Base-by-base conservation (phyloP, 768 basidiomycete species). In the Hygrophoropsis aurantiaca region DNA sequence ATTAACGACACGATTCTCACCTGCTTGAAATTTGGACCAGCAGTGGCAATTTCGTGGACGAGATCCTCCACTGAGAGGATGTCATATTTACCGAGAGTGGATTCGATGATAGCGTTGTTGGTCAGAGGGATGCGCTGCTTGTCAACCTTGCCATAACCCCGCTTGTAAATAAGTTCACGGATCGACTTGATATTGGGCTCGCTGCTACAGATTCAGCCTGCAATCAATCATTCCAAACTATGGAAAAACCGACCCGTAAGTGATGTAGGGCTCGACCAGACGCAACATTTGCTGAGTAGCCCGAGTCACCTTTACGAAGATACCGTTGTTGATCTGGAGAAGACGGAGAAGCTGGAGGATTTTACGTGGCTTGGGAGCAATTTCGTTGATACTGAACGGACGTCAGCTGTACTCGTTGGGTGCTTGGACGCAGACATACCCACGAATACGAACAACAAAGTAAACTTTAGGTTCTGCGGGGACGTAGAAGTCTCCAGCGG, bases 11-110 rank as follows among this genome's bases (percentile, higher is more conserved):
- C 43, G 24, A 40, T 38, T 69, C 84, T 51, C 40, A 85, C 93
- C 83, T 97, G 92, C 78, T 98, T 98, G 84, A 99, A 99, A 80
- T 97, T 93, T 63, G 97, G 95, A 62, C 97, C 97, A 49, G 84
- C 84, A 48, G 89, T 94, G 70, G 82, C 75, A 62, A 99, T 94
- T 74, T 98, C 97, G 75, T 97, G 94, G 44, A 98, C 87, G 54
- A 99, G 82, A 69, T 98, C 95, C 70, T 98, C 95, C 50, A 97
- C 82, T 57, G 86, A 98, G 66, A 99, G 86, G 69, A 98, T 94
- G 68, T 95, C 90, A 73, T 81, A 87, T 71, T 95, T 87, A 70
- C 93, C 90, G 53, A 99, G 92, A 27, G 77, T 64, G 61, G 81
- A 74, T 74, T 99, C 97, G 61, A 98, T 95, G 73, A 97, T 78